Percentiles rank a stretch among this genome's conserved stretches.
These are phyloP conservation scores for Pseudogymnoascus sp. DNA, from an alignment of 2,329 filamentous ascomycete genomes.

Conservation along the genomic window DNA sequence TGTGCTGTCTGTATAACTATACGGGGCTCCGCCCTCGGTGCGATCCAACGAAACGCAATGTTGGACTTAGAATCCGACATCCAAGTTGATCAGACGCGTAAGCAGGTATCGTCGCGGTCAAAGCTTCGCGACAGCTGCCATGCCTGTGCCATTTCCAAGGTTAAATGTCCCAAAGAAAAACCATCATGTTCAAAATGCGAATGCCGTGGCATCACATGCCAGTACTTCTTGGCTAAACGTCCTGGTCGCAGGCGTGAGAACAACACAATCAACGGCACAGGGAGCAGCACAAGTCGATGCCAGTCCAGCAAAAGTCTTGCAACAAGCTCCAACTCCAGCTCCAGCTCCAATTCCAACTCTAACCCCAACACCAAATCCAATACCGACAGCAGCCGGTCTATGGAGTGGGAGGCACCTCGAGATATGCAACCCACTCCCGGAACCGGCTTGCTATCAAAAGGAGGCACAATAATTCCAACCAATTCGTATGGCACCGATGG, in stretches of 20 bases:
- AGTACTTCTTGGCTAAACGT: slow-evolving; percentile 29
- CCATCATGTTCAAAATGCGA: slow-evolving; percentile 31
- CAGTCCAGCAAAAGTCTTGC: background rate
- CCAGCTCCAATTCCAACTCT: background rate
- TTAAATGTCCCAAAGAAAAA: slow-evolving; percentile 31
- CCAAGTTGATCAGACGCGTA: background rate
- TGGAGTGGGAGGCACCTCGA: background rate
- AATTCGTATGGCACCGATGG: background rate
- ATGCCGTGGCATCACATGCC: slow-evolving; percentile 25
- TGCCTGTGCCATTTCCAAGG: slow-evolving; percentile 32
- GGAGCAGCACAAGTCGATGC: background rate
- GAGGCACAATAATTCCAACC: background rate
- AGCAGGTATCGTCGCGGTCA: slow-evolving; percentile 9
- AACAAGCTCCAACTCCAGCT: background rate
- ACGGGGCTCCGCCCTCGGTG: background rate
- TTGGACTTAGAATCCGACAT: background rate
- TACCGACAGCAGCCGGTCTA: background rate
- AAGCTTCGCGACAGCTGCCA: slow-evolving; percentile 33
- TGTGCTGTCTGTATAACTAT: slow-evolving; percentile 6
- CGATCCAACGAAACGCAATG: slow-evolving; percentile 1
- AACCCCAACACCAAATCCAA: background rate
- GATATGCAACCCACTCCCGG: background rate
- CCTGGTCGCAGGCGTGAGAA: slow-evolving; percentile 22
- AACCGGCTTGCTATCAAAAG: background rate
- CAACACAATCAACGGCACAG: background rate